Evolutionary conservation across 2,329 filamentous ascomycete species (phyloP).

Genomic region (Chaetomium olivaceum): DNA sequence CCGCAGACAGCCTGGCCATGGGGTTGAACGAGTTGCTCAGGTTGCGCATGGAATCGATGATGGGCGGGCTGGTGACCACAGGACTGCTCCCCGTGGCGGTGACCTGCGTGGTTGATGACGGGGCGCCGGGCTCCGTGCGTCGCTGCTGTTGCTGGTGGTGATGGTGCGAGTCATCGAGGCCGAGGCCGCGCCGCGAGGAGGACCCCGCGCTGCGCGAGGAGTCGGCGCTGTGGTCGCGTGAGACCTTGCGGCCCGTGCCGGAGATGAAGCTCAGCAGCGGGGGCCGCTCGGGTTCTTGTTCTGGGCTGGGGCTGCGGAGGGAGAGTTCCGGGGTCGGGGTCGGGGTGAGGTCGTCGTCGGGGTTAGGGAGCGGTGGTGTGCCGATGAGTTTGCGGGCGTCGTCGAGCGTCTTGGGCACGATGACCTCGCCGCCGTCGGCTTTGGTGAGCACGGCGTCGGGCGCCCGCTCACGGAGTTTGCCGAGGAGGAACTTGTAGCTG

Average conservation of each 20-base stretch:
- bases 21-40: constrained; percentile 81
- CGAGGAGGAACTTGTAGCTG: constrained; percentile 91
- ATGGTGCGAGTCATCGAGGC: constrained; percentile 11
- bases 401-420: constrained; percentile 85
- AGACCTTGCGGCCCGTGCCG: constrained; percentile 55
- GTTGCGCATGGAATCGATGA: constrained; percentile 78
- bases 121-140: background rate
- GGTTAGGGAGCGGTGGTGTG: constrained; percentile 55
- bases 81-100: constrained; percentile 37
- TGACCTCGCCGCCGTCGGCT: constrained; percentile 44
- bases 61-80: constrained; percentile 54
- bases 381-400: constrained; percentile 88
- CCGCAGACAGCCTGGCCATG: constrained; percentile 69
- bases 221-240: constrained; percentile 74
- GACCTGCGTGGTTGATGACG: constrained; percentile 30
- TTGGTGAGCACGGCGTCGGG: constrained; percentile 41
- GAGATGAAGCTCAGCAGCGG: constrained; percentile 66
- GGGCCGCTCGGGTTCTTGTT: constrained; percentile 17
- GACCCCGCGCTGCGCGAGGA: constrained; percentile 66
- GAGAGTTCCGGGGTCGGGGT: background rate
- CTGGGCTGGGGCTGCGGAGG: constrained; percentile 1
- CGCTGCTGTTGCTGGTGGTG: constrained; percentile 40
- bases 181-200: constrained; percentile 57
- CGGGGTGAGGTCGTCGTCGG: background rate
- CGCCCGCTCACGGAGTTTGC: constrained; percentile 76